Evolutionary conservation across 768 basidiomycete genomes (phyloP).

Genomic region (Sarcomyxa edulis): DNA sequence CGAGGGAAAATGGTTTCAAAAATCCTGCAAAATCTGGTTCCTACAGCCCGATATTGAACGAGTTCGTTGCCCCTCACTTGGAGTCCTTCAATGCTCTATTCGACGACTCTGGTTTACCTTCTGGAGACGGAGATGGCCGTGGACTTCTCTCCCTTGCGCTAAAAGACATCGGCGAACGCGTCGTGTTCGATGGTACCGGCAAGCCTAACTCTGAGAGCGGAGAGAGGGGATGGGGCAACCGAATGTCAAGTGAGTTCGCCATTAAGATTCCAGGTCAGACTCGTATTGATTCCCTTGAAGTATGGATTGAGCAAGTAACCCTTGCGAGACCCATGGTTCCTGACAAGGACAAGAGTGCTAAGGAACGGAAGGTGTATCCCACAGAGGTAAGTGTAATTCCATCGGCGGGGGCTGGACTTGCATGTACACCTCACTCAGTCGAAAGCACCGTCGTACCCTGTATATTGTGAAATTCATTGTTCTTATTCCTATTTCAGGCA

Average conservation of each 20-base stretch:
- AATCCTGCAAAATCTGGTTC: conserved; percentile 66
- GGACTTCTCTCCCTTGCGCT: conserved; percentile 77
- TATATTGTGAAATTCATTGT: no score
- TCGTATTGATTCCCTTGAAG: conserved; percentile 35
- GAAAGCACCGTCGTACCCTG: no score
- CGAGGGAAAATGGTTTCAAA: conserved; percentile 72
- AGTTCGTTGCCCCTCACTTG: conserved; percentile 90
- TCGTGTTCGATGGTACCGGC: conserved; percentile 83
- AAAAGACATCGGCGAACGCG: conserved; percentile 83
- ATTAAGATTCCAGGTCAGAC: neutral
- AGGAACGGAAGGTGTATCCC: conserved; percentile 79
- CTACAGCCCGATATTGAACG: conserved; percentile 78
- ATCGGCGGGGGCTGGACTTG: no score
- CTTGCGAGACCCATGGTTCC: conserved; percentile 84
- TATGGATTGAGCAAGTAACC: conserved; percentile 85
- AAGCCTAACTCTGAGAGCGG: conserved; percentile 47
- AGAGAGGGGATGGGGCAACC: conserved; percentile 68
- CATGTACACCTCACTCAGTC: no score
- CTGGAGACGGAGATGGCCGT: conserved; percentile 68
- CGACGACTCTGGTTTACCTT: conserved; percentile 81
- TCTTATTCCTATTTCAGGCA: conserved; percentile 46
- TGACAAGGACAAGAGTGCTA: conserved; percentile 71
- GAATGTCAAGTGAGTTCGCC: conserved; percentile 67
- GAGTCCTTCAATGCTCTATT: conserved; percentile 97
- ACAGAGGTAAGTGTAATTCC: conserved; percentile 61